Conservation (phyloP, 73 alveolate species). For the Diophrys sp. region DNA sequence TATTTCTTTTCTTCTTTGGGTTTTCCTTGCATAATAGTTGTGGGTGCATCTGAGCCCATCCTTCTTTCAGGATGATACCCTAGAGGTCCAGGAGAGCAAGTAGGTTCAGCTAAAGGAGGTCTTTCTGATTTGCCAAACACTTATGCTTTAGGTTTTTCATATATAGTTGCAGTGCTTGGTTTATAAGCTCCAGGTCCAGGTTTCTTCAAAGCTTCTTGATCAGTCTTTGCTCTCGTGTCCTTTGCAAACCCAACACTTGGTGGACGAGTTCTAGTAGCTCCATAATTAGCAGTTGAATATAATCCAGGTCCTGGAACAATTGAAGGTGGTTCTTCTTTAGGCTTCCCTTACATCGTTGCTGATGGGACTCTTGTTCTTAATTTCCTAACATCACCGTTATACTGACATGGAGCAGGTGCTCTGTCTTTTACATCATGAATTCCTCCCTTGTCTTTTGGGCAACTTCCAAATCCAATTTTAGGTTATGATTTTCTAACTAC, state of each 20-base stretch:
- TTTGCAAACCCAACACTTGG: neutral
- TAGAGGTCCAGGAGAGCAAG: constrained; percentile 49
- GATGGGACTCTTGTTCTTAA: neutral
- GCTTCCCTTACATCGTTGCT: neutral
- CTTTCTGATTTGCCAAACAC: constrained; percentile 34
- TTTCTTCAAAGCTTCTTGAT: neutral
- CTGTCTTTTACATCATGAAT: neutral
- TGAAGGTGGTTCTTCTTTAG: neutral
- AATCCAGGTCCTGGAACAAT: neutral
- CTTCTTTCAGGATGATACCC: constrained; percentile 13
- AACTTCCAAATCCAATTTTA: too few relatives aligned
- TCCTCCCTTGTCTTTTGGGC: neutral
- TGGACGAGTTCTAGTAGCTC: neutral
- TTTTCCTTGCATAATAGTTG: neutral
- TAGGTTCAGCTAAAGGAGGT: constrained; percentile 9
- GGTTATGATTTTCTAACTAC: neutral
- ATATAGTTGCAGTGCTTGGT: neutral
- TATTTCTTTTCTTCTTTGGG: constrained; percentile 3
- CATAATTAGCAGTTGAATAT: neutral
- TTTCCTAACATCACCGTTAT: neutral
- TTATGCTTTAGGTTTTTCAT: neutral
- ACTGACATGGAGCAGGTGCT: neutral
- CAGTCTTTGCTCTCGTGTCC: neutral
- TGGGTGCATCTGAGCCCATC: neutral
- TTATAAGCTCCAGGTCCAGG: neutral